Evolutionary conservation across 495 filamentous ascomycete genomes (phyloP), one percentile per base, ranked within the genome.

Genomic region (Talaromyces ruber): DNA sequence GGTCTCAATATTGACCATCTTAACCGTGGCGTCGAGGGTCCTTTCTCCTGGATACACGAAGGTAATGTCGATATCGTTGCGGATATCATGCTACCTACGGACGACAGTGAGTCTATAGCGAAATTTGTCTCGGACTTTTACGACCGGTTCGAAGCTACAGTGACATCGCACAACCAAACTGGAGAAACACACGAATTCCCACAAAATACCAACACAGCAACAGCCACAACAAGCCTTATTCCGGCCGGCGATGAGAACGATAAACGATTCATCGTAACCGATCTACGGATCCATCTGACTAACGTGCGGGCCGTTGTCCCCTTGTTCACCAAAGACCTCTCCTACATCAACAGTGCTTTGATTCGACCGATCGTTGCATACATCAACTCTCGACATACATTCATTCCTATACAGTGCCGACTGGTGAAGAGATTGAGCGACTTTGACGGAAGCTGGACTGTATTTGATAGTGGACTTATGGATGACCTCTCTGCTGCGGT

Each of bases 361-460:
- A 88, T 98, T 45, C 85, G 94, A 26, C 94, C 94, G 16, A 98
- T 98, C 60, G 94, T 98, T n/a, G 95, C 94, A 1, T 98, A 97
- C 69, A 97, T 98, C 74, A 98, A 98, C 72, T 90, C 90, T 30
- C 85, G 88, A 70, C 87, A 85, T 67, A 93, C 92, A 0, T 97
- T 96, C 70, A 98, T 98, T 54, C 95, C 94, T 9, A 87, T 98
- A 68, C 89, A 88, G 62, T 98, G 94, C 75, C 89, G 93, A 58
- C 89, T 98, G 59, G 89, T 96, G 63, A 98, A 98, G 75, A 84
- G 82, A 2, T 81, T 83, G 9, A 79, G 81, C 60, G 94, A 98
- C 72, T 98, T 98, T 67, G 92, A 98, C 71, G 94, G 94, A 21
- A 89, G 88, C 64, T 98, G 94, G 94, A 96, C 91, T 16, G 85